Evolutionary conservation across 441 rosid species (phyloP), one percentile per base, ranked within the genome.

Genomic region (Isatis lusitanica): DNA sequence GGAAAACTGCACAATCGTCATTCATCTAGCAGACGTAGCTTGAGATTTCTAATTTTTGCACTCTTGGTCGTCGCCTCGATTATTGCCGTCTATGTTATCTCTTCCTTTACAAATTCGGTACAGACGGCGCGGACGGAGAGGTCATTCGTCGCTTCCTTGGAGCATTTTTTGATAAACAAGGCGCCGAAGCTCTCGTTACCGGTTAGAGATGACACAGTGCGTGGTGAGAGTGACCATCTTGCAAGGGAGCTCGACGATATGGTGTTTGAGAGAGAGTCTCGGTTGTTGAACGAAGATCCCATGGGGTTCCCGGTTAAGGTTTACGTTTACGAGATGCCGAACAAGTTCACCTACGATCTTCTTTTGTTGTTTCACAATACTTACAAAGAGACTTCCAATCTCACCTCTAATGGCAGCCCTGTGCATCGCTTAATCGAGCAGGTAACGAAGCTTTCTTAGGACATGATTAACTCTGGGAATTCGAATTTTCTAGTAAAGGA

Each of bases 341-440:
- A 60, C 38, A 93, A 88, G 79, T 91, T 93, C 79, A 95, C 99
- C 18, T 80, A 84, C 63, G 97, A 93, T 81, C 84, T 95, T 78
- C 95, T 93, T 40, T 77, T 82, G 87, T 74, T 91, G 68, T 93
- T 95, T 79, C 74, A 83, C 65, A 85, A 84, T 66, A 82, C 91
- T 77, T 95, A 91, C 71, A 82, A 66, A 60, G 86, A 91, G 13
- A 91, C 98, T 6, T 84, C 78, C 33, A 93, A 93, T 85, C 86
- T 88, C 70, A 93, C 97, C 63, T 93, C 97, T 74, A 91, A 93
- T 62, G 99, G 98, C 43, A 95, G 98, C 79, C 99, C 98, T 68
- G 95, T 95, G 61, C 99, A 95, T 79, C 98, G 99, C 28, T 75
- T 95, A 6, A 90, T 95, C 63, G 99, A 88, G 57, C 98, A 94